Conservation (phyloP, 2,329 filamentous ascomycete species). For the Cladophialophora yegresii region DNA sequence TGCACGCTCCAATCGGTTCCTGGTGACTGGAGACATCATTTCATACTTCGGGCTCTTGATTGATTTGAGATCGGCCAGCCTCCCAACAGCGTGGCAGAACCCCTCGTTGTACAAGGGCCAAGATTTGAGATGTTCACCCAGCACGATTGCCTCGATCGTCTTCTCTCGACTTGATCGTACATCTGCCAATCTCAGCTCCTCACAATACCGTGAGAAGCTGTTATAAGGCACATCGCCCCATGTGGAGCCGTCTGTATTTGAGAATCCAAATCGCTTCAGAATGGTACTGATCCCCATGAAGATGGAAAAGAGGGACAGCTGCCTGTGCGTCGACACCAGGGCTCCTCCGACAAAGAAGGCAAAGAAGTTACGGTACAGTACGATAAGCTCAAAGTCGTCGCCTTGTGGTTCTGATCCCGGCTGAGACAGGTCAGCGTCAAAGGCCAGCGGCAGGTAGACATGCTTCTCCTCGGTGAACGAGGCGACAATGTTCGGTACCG, state of each 20-base stretch:
- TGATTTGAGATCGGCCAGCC: conserved; percentile 71
- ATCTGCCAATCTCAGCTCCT: conserved; percentile 75
- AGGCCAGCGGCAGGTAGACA: conserved; percentile 60
- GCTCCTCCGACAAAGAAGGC: conserved; percentile 65
- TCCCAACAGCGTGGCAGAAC: conserved; percentile 87
- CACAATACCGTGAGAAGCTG: conserved; percentile 63
- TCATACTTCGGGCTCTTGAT: conserved; percentile 69
- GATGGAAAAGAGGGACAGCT: conserved; percentile 59
- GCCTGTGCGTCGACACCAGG: conserved; percentile 59
- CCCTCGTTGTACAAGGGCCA: conserved; percentile 84
- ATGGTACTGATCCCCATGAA: conserved; percentile 63
- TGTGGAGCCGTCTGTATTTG: conserved; percentile 64
- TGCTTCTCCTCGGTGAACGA: conserved; percentile 23
- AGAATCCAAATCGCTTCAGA: conserved; percentile 60
- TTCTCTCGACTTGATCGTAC: conserved; percentile 81
- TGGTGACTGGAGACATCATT: conserved; percentile 69
- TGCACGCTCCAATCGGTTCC: conserved; percentile 77
- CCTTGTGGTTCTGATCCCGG: conserved; percentile 41
- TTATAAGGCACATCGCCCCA: conserved; percentile 61
- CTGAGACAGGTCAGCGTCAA: conserved; percentile 54
- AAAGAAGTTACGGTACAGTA: conserved; percentile 65
- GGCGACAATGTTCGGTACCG: conserved; percentile 22
- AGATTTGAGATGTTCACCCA: conserved; percentile 84
- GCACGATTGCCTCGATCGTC: conserved; percentile 82
- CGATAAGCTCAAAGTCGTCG: conserved; percentile 59